Base-by-base conservation (phyloP, 2,329 filamentous ascomycete species). In the Penicillium sp. region DNA sequence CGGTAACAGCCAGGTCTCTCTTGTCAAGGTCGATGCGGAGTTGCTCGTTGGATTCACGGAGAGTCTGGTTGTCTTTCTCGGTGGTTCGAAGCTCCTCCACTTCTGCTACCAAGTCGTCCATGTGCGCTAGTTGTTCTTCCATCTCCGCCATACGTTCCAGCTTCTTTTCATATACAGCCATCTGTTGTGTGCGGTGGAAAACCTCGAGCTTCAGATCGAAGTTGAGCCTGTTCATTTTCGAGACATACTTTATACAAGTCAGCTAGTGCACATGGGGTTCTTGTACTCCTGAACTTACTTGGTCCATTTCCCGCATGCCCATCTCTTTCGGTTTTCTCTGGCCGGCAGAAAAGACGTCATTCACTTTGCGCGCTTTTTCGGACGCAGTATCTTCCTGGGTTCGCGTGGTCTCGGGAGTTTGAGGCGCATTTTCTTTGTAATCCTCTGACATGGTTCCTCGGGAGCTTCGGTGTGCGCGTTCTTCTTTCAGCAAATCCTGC, bases 131-230 rank as follows among this genome's bases (percentile, higher is more conserved):
- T 56, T 75, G 71, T 23, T 71, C 67, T 60, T 75, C 72, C 54
- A 76, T 58, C 50, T 68, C 60, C 33, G 65, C 57, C 70, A 76
- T 72, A 7, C 67, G 70, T 47, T 71, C 70, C 45, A 77, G 33
- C 47, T 73, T 76, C 58, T 72, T 72, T 62, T 76, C 72, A 47
- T 76, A 39, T 0, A 59, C 53, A 10, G 63, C 55, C 53, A 76
- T 66, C 41, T 77, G 75, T 55, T 77, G 72, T 2, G 68, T 64
- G 27, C 75, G 72, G 52, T 77, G 73, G 45, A 74, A 75, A 1
- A 77, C 70, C 38, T 76, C 74, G 15, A 78, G 67, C 62, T 78
- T 77, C 56, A 78, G 55, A 59, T 77, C 75, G 53, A 78, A 78
- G 31, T 76, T 77, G 23, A 75, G 66, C 56, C 76, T 77, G 50